Base-by-base conservation (phyloP, 2,329 filamentous ascomycete genomes). In the Myotisia sp. region DNA sequence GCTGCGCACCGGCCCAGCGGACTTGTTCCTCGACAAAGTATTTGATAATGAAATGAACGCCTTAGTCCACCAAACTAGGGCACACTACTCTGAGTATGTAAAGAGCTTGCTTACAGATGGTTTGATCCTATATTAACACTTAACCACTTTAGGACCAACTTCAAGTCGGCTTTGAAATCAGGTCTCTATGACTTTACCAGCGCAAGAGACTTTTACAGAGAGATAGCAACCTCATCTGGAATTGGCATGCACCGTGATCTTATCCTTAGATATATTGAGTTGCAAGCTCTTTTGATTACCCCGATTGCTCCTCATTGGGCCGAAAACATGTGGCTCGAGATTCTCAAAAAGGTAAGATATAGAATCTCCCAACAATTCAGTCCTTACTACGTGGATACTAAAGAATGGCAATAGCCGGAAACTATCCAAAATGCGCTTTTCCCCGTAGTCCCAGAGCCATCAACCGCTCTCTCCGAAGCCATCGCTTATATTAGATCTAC, bases 41-140 rank as follows among this genome's bases (percentile, higher is more conserved):
- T 95, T 98, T 53, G 73, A 83, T 51, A 95, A 98, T 54, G 87
- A 98, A 60, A 71, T 98, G 65, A 90, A 92, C 54, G 65, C 70
- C 4, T 64, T 92, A 6, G 79, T 86, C n/a, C 68, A 70, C 31
- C 81, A 93, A 59, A 74, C 85, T 9, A 73, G 71, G 48, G 67
- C 76, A 48, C 76, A 90, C 53, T 95, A 93, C 63, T 67, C 75
- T 43, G 68, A 72, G 65, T 70, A 59, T 56, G 64, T 54, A 26
- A 26, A 2, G 24, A 21, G 12, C 10, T 23, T 20, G n/a, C 7
- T 8, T 6, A 28, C n/a, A 24, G 10, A 2, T 27, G 3, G 3
- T 17, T n/a, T 14, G 10, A 8, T 26, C 6, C 3, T 16, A 5
- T 23, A 26, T 16, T 5, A 13, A 14, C 18, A 21, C 16, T n/a